Evolutionary conservation across 2,329 filamentous ascomycete genomes (phyloP), one percentile per base, ranked within the genome.

Genomic region (Colletotrichum siamense): DNA sequence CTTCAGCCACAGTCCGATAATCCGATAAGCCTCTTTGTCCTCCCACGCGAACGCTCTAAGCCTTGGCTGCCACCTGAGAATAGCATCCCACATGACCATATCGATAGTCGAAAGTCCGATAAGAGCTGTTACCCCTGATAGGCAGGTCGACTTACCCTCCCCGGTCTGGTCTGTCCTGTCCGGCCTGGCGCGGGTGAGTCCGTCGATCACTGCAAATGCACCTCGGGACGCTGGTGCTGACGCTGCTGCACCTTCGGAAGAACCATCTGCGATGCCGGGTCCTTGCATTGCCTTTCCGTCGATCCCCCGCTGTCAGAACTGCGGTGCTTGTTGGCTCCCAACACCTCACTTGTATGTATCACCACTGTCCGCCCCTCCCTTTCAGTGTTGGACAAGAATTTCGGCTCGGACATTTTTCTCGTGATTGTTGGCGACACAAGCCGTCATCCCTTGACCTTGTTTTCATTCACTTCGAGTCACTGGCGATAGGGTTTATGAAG

Each of bases 231-330:
- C 18, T 24, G 44, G 44, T 52, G 44, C 44, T 52, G 44, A 52
- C 34, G 57, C 44, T 52, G 32, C 49, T 26, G 49, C 57, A 52
- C 63, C 72, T 65, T 69, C 55, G 57, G 69, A 62, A 59, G 22
- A 49, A 61, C 12, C 73, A 64, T 65, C 24, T 39, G 49, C n/a
- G 52, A 66, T 69, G 15, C 65, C 77, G 77, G 77, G 77, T 73
- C 77, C 77, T 61, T 78, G 77, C 77, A 78, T 73, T 61, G 36
- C 59, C 67, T 39, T 36, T 34, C 66, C 63, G 64, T 57, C 30
- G 75, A 77, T 72, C 71, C 75, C 55, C 70, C 69, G 72, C 75
- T 68, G 69, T 71, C 77, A 74, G 59, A 69, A 57, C 59, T 70
- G 61, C 39, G 26, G 55, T 73, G 63, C 52, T 55, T 36, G 28